Conservation (phyloP, 495 filamentous ascomycete species). For the Evernia prunastri region DNA sequence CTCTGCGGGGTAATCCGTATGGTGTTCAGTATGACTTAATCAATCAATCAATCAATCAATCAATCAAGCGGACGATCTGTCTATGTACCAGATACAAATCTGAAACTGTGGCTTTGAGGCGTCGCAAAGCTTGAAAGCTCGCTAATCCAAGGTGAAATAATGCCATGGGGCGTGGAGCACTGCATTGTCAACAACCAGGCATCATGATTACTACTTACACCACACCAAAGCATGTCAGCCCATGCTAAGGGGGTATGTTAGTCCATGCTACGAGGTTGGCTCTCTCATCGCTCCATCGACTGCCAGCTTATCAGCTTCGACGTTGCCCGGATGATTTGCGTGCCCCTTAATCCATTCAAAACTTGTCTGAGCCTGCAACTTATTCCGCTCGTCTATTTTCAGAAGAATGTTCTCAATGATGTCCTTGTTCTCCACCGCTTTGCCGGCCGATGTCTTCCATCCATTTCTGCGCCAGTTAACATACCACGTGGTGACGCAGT, state of each 20-base stretch:
- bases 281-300: constrained; percentile 48
- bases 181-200: neutral
- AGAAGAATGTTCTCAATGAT: constrained; percentile 65
- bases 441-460: constrained; percentile 65
- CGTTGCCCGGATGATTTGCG: constrained; percentile 59
- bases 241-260: neutral
- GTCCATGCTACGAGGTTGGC: neutral
- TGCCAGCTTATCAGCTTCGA: constrained; percentile 73
- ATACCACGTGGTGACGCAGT: constrained; percentile 85
- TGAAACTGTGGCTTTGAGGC: neutral
- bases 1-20: no score
- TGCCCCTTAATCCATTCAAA: constrained; percentile 92
- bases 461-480: constrained; percentile 68
- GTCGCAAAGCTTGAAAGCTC: neutral
- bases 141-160: no score
- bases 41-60: no score
- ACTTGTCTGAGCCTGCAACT: constrained; percentile 51
- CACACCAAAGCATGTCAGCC: neutral
- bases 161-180: neutral
- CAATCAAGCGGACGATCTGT: no score
- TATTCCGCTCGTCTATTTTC: constrained; percentile 63
- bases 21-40: no score
- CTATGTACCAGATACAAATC: neutral
- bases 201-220: constrained; percentile 15
- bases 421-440: constrained; percentile 78